Percentiles rank a stretch among this genome's conserved stretches.
Evolutionary conservation across 1,139 yeast species (phyloP).

Genomic region (Citeromyces hawaiiensis): DNA sequence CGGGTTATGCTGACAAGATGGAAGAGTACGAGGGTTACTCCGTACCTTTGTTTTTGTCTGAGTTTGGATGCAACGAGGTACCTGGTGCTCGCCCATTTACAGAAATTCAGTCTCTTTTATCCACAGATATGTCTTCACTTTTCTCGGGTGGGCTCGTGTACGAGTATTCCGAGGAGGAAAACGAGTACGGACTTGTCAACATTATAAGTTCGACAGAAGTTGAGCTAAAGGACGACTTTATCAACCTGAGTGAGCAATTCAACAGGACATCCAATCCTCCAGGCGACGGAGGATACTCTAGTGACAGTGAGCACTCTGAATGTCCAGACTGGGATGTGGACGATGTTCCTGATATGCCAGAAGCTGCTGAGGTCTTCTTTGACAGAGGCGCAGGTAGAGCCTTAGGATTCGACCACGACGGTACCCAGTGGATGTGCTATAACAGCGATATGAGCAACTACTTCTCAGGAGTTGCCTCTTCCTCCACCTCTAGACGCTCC

Average conservation of each 20-base stretch:
- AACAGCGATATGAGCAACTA: background rate
- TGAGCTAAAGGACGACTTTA: slow-evolving; percentile 37
- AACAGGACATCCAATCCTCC: slow-evolving; percentile 20
- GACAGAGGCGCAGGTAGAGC: background rate
- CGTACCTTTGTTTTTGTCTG: slow-evolving; percentile 79
- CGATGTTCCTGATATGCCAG: slow-evolving; percentile 1
- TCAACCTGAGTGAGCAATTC: slow-evolving; percentile 37
- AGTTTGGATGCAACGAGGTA: slow-evolving; percentile 86
- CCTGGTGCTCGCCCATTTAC: slow-evolving; percentile 60
- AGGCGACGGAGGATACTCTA: slow-evolving; percentile 24
- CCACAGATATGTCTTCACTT: slow-evolving; percentile 61
- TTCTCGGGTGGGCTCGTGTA: slow-evolving; percentile 91
- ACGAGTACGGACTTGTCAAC: slow-evolving; percentile 78
- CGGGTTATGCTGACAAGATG: slow-evolving; percentile 73
- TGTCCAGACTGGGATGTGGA: slow-evolving; percentile 1
- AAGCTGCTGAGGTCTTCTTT: background rate
- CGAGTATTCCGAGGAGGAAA: slow-evolving; percentile 81
- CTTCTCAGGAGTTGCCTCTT: background rate
- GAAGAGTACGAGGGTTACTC: slow-evolving; percentile 55
- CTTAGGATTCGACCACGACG: background rate
- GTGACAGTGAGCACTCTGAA: slow-evolving; percentile 8
- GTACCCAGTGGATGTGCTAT: slow-evolving; percentile 1
- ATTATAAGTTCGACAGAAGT: slow-evolving; percentile 20
- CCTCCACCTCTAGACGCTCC: background rate
- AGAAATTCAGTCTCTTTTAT: slow-evolving; percentile 62